Evolutionary conservation across 1,284 basidiomycete species (phyloP).

Genomic region (Erythrobasidium hasegawianum): DNA sequence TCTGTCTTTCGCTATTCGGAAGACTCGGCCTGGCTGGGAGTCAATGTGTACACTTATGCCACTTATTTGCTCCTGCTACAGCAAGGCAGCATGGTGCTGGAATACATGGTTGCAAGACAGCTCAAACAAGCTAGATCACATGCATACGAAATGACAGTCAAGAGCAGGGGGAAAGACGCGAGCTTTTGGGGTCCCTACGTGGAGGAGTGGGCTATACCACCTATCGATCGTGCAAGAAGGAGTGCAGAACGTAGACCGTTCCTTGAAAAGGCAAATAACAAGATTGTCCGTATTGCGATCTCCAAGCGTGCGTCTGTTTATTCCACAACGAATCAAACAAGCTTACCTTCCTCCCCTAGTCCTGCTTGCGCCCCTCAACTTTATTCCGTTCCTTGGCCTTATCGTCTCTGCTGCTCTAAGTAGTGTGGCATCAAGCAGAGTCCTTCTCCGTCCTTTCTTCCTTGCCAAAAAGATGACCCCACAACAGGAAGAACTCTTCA

Average conservation of each 20-base stretch:
- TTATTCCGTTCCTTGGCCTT: conserved; percentile 44
- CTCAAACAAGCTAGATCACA: conserved; percentile 38
- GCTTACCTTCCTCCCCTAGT: too few species aligned
- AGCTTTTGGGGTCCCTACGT: conserved; percentile 44
- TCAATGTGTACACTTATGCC: conserved; percentile 29
- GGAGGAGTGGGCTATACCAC: conserved; percentile 46
- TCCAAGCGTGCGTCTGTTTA: conserved; percentile 43
- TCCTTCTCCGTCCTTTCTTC: conserved; percentile 43
- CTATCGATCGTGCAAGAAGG: conserved; percentile 42
- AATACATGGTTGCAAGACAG: conserved; percentile 40
- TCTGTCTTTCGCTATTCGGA: conserved; percentile 39
- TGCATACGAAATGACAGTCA: conserved; percentile 42
- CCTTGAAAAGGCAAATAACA: conserved; percentile 40
- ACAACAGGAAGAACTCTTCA: conserved; percentile 42
- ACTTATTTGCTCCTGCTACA: conserved; percentile 33
- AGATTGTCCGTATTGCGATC: conserved; percentile 41
- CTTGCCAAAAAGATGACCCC: conserved; percentile 43
- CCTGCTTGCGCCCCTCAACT: conserved; percentile 44
- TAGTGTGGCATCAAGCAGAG: conserved; percentile 38
- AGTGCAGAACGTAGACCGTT: conserved; percentile 40
- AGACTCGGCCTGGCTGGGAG: conserved; percentile 33
- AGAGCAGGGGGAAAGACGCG: conserved; percentile 41
- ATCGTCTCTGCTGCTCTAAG: conserved; percentile 41
- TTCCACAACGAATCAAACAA: too few species aligned
- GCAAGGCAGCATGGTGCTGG: conserved; percentile 38